A percentile compares a stretch with the other conserved stretches of the same genome.
Conservation (phyloP, 768 basidiomycete genomes). For the Russula brevipes region DNA sequence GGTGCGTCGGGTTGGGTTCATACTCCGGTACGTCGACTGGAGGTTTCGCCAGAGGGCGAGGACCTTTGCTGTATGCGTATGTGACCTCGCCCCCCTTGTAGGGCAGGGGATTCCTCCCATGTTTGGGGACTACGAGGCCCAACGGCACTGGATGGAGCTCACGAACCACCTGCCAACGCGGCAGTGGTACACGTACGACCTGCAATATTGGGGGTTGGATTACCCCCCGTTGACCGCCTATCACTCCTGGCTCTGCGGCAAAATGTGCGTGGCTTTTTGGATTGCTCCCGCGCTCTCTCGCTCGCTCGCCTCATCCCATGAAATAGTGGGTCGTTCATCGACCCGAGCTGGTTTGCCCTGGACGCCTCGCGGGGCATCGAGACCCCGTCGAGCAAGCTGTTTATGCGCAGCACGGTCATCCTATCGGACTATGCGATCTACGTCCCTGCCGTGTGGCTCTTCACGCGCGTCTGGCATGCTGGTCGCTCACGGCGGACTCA, state of each 20-base stretch:
- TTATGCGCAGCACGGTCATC: constrained; percentile 77
- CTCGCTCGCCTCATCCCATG: neutral
- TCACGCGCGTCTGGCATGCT: constrained; percentile 59
- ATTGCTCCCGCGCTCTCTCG: neutral
- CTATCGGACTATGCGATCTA: constrained; percentile 66
- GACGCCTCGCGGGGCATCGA: constrained; percentile 70
- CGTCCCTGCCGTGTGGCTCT: constrained; percentile 65
- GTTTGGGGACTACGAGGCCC: constrained; percentile 91
- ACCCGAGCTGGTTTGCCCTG: constrained; percentile 65
- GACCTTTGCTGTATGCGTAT: neutral
- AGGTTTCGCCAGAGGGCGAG: neutral
- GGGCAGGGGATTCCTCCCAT: constrained; percentile 71
- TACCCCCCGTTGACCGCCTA: constrained; percentile 94
- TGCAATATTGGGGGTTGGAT: constrained; percentile 91
- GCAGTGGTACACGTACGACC: constrained; percentile 86
- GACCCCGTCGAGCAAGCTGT: constrained; percentile 57
- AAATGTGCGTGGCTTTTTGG: constrained; percentile 47
- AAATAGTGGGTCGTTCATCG: constrained; percentile 44
- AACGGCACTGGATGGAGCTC: constrained; percentile 93
- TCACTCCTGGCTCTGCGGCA: constrained; percentile 76
- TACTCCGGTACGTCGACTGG: constrained; percentile 67
- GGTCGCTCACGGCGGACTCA: constrained; percentile 72
- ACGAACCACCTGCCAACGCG: constrained; percentile 68
- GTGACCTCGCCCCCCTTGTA: constrained; percentile 28
- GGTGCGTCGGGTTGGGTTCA: constrained; percentile 64